These are phyloP conservation scores for Cinnamomum micranthum DNA, from an alignment of 164 flowering plant species.

Conservation along the genomic window DNA sequence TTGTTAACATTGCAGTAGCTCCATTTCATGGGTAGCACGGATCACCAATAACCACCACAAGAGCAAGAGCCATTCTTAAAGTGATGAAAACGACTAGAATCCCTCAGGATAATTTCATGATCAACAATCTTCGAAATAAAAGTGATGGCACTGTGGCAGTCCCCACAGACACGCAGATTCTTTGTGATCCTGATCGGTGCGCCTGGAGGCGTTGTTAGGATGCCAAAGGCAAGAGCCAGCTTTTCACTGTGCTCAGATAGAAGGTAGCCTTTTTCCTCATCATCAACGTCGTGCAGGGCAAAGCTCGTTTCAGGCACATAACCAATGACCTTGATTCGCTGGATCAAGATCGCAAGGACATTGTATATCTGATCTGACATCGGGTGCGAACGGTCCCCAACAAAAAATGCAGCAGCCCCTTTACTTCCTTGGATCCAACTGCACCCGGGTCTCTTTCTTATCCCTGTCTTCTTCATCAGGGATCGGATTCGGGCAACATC, in stretches of 20 bases:
- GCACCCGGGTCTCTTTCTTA: constrained; percentile 79
- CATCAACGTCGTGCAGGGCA: constrained; percentile 84
- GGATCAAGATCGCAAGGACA: constrained; percentile 41
- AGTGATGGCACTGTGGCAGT: constrained; percentile 65
- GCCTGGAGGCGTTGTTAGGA: constrained; percentile 53
- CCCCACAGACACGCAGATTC: constrained; percentile 79
- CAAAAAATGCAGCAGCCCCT: constrained; percentile 57
- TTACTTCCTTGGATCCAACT: constrained; percentile 77
- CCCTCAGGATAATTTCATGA: constrained; percentile 67
- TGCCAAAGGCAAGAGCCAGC: constrained; percentile 76
- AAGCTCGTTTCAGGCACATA: constrained; percentile 69
- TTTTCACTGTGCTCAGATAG: constrained; percentile 80
- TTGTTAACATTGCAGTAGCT: too few relatives aligned
- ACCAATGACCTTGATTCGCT: constrained; percentile 51
- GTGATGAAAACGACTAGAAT: constrained; percentile 81
- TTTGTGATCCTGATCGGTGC: constrained; percentile 68
- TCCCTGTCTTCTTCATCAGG: constrained; percentile 63
- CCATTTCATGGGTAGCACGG: too few relatives aligned
- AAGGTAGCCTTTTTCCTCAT: constrained; percentile 76
- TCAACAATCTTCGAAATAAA: constrained; percentile 63
- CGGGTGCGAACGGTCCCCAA: constrained; percentile 73
- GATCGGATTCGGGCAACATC: constrained; percentile 69
- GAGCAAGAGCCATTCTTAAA: constrained; percentile 76
- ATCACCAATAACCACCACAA: constrained; percentile 73
- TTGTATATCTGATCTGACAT: constrained; percentile 48